Evolutionary conservation across 2,329 filamentous ascomycete genomes (phyloP).

Genomic region (Pseudogymnoascus sp.): DNA sequence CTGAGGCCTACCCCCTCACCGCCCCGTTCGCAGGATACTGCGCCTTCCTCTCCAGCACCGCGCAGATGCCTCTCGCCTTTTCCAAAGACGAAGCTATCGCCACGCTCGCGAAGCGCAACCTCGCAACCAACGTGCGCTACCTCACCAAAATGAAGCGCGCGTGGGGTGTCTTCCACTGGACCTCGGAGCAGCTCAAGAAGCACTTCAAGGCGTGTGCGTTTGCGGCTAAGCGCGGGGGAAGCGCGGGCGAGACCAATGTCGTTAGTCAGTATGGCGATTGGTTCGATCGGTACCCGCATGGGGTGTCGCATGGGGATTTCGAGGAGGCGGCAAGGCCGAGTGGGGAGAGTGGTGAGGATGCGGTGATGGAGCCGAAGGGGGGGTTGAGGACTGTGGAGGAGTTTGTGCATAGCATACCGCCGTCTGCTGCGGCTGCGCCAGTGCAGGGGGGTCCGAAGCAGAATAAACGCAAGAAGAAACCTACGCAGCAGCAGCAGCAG

Average conservation of each 20-base stretch:
- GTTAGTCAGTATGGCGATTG: slow-evolving; percentile 97
- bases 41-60: slow-evolving; percentile 83
- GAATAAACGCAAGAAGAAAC: not conserved
- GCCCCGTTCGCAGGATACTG: slow-evolving; percentile 94
- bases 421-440: not conserved
- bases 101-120: slow-evolving; percentile 69
- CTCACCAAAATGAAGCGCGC: slow-evolving; percentile 92
- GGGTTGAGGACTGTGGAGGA: not conserved
- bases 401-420: not conserved
- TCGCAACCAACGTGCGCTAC: slow-evolving; percentile 83
- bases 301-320: slow-evolving; percentile 76
- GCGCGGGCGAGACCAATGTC: slow-evolving; percentile 41
- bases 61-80: slow-evolving; percentile 90
- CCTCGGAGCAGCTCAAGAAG: slow-evolving; percentile 85
- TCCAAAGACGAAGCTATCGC: slow-evolving; percentile 73
- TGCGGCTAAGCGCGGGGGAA: slow-evolving; percentile 58
- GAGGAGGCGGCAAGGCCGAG: slow-evolving; percentile 64
- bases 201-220: slow-evolving; percentile 81
- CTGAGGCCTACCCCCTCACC: slow-evolving; percentile 70
- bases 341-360: slow-evolving; percentile 76
- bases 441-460: not conserved
- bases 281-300: slow-evolving; percentile 92
- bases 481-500: not conserved
- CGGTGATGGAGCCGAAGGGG: slow-evolving; percentile 51
- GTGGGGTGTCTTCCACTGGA: slow-evolving; percentile 98